Percentiles rank a stretch among this genome's conserved stretches.
These are phyloP conservation scores for Coemansia sp. DNA, from an alignment of 192 early-diverging fungal species.

Conservation along the genomic window DNA sequence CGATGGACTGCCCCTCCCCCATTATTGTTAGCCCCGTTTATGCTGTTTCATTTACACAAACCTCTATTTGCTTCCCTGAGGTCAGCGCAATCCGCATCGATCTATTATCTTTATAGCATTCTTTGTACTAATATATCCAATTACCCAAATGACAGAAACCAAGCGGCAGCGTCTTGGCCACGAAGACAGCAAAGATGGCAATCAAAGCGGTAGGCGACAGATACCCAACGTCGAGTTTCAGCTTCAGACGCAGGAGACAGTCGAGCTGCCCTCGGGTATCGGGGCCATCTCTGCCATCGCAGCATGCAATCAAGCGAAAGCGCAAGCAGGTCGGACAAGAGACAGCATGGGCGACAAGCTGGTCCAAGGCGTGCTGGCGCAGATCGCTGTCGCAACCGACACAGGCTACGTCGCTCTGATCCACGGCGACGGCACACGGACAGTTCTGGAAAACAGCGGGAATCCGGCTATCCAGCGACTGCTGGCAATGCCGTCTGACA, in stretches of 20 bases:
- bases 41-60: too few relatives aligned
- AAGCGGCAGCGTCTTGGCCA: background rate
- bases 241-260: conserved; percentile 4
- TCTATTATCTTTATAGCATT: too few relatives aligned
- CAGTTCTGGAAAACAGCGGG: conserved; percentile 23
- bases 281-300: conserved; percentile 24
- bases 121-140: too few relatives aligned
- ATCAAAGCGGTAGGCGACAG: background rate
- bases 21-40: too few relatives aligned
- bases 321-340: background rate
- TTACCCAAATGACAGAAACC: background rate
- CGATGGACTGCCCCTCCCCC: too few relatives aligned
- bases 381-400: conserved; percentile 31
- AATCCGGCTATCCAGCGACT: conserved; percentile 31
- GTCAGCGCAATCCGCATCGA: too few relatives aligned
- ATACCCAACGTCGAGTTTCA: background rate
- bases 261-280: conserved; percentile 17
- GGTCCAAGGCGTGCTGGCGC: background rate
- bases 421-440: conserved; percentile 6
- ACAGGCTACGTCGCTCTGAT: conserved; percentile 29
- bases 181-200: background rate
- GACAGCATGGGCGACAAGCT: background rate
- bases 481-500: conserved; percentile 4
- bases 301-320: conserved; percentile 12
- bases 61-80: too few relatives aligned